Evolutionary conservation across 2,329 filamentous ascomycete genomes (phyloP), one percentile per base, ranked within the genome.

Genomic region (Acrocalymma vagum): DNA sequence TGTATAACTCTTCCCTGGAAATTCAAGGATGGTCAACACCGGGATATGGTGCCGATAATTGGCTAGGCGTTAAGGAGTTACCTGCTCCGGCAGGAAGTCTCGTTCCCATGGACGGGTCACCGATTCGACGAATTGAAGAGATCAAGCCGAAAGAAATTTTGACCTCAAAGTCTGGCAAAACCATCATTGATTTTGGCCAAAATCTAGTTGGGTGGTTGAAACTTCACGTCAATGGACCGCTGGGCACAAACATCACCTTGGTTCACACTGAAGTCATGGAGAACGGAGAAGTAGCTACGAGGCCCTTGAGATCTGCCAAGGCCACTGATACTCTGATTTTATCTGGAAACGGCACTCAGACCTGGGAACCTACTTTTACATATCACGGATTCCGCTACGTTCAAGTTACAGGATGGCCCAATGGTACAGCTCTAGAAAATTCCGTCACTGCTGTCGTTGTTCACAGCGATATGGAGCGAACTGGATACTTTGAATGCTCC

Each of bases 181-280:
- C 65, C 0, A 62, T 82, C 1, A 43, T 83, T 21, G 79, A 84
- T 47, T 83, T 83, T 55, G 80, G 80, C 2, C 80, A 84, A 52
- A 83, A 84, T 48, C 63, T 83, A 0, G 80, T 82, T 1, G 81
- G 81, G 1, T 72, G 71, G 49, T 39, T 82, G 1, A 62, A 64
- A 0, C 50, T 82, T 9, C 67, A 28, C 1, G 55, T 76, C 2
- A 50, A 50, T 25, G 74, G 69, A 0, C 62, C 67, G 0, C 53
- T 57, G 3, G 74, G 41, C 40, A 75, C 42, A 63, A 72, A 31
- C 70, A 79, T 68, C 53, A 78, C 23, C 57, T 63, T 84, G 10
- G 60, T 58, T 0, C 80, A 84, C 53, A 76, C 80, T 1, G 81
- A 84, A 55, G 80, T 80, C 9, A 67, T 84, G 4, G 78, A 83